These are phyloP conservation scores for Moelleriella libera DNA, from an alignment of 2,329 filamentous ascomycete species.

Conservation along the genomic window DNA sequence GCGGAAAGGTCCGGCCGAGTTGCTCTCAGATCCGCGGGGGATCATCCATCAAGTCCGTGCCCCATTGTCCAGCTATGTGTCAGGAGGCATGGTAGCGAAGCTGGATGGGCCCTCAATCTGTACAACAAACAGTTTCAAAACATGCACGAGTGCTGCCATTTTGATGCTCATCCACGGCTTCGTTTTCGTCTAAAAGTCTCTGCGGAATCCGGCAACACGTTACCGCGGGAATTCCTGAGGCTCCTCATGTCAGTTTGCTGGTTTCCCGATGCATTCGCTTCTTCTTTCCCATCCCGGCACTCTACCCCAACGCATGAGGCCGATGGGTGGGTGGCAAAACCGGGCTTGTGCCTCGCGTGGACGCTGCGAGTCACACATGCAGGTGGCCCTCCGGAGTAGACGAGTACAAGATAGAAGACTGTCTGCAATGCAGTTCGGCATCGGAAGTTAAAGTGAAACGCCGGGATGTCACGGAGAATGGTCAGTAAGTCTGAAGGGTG, in stretches of 20 bases:
- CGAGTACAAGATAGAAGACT: not conserved
- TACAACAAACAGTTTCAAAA: slow-evolving; percentile 4
- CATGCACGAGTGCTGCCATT: slow-evolving; percentile 1
- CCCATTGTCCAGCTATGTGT: not conserved
- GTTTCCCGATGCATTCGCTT: slow-evolving; percentile 25
- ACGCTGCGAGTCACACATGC: not conserved
- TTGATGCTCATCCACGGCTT: not conserved
- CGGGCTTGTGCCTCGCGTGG: not conserved
- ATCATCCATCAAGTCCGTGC: not conserved
- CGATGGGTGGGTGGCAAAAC: not conserved
- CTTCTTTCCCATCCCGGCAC: slow-evolving; percentile 15
- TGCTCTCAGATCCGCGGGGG: not conserved
- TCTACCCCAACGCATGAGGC: not conserved
- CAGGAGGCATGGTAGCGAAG: not conserved
- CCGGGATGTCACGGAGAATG: not conserved
- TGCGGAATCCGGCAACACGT: not conserved
- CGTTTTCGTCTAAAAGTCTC: slow-evolving; percentile 1
- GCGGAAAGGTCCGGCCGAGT: not conserved
- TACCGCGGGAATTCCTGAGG: not conserved
- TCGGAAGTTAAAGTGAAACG: not conserved
- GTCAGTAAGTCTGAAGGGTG: not conserved
- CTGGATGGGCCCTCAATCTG: not conserved
- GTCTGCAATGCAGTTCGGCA: not conserved
- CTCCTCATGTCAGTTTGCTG: not conserved
- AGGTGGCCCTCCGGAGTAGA: not conserved